phyloP scores from a whole-genome alignment of 1,284 basidiomycete species.

The Puccinia polysora region DNA sequence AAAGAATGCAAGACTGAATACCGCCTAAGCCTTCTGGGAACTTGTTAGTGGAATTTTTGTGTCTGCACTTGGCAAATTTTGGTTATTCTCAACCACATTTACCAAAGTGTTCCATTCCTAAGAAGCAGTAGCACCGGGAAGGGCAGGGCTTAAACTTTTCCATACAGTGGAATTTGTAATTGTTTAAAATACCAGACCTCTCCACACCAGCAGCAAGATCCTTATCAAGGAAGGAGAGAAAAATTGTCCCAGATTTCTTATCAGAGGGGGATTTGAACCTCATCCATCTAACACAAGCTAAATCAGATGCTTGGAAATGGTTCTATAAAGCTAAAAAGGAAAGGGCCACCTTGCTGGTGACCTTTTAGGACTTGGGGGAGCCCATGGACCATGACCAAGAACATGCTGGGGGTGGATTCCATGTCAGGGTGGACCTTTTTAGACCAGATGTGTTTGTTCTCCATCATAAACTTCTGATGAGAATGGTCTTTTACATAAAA shows the following conservation, averaged over 20 bases:
- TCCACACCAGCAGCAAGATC: not conserved
- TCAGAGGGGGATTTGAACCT: not conserved
- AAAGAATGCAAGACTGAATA: not conserved
- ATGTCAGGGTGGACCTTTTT: conserved; percentile 9
- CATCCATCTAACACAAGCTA: not conserved
- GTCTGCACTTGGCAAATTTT: not conserved
- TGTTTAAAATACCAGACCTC: not conserved
- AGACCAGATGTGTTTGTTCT: conserved; percentile 20
- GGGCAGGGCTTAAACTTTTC: not conserved
- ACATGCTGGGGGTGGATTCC: conserved; percentile 1
- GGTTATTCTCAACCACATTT: not conserved
- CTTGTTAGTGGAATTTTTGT: not conserved
- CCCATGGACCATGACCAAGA: not conserved
- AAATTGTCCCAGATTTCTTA: not conserved
- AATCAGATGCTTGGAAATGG: not conserved
- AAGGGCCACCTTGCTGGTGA: not conserved
- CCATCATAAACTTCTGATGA: not conserved
- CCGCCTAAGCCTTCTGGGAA: not conserved
- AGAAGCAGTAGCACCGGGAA: not conserved
- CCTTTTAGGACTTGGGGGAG: not conserved
- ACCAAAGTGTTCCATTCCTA: not conserved
- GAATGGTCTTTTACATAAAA: too few relatives aligned
- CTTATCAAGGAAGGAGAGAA: not conserved
- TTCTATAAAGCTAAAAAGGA: not conserved
- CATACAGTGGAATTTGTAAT: not conserved